Evolutionary conservation across 78 protist genomes (phyloP), one percentile per base, ranked within the genome.

Genomic region (Thecamonas trahens): DNA sequence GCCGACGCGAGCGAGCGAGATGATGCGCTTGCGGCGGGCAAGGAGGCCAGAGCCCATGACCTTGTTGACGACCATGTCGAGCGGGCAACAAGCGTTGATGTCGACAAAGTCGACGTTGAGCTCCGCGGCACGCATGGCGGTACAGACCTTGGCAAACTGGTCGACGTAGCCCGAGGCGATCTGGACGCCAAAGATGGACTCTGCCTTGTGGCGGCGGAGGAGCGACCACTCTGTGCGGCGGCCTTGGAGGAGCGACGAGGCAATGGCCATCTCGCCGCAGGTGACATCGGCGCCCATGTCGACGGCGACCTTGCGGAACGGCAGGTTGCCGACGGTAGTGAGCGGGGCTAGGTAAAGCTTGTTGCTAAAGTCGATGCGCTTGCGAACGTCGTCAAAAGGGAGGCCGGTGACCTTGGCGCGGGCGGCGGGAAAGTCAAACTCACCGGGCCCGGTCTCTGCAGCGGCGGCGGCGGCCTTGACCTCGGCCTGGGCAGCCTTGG

Each of bases 321-420:
- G 99, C 37, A 96, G 81, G 73, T 96, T 96, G 45, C 99, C 99
- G 34, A 96, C 97, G 13, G 99, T 96, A 7, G 99, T 96, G 38
- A 96, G 82, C 24, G 99, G 99, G 39, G 99, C 98, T 1, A 96
- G 87, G 68, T 65, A 62, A 18, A 87, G 57, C 76, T 96, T 94
- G 67, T 74, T 75, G 1, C 35, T 18, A 28, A 52, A 83, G 77
- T 94, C 93, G 29, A 94, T 31, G n/a, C n/a, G n/a, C n/a, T n/a
- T n/a, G n/a, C n/a, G n/a, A n/a, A n/a, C n/a, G n/a, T n/a, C n/a
- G n/a, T n/a, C n/a, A n/a, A n/a, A n/a, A n/a, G n/a, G n/a, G n/a
- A n/a, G n/a, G n/a, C n/a, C n/a, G n/a, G n/a, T n/a, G n/a, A n/a
- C n/a, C n/a, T n/a, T n/a, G n/a, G n/a, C n/a, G n/a, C n/a, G n/a